These are phyloP conservation scores for Chlamydomonas schloesseri DNA, from an alignment of 139 green algal genomes.

Conservation along the genomic window DNA sequence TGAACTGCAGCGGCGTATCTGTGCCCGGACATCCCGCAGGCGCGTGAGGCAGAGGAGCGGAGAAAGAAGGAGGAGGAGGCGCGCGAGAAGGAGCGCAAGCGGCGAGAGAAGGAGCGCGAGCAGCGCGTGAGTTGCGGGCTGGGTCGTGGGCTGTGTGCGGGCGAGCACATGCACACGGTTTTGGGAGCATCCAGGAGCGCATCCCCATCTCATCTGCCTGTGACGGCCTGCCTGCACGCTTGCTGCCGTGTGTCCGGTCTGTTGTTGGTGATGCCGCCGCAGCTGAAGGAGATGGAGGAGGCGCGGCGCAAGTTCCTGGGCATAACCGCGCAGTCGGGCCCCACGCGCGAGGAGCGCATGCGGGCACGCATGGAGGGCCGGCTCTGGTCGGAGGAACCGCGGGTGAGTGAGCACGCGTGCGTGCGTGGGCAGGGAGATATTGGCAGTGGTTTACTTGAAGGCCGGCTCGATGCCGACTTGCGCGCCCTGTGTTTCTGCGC, in stretches of 20 bases:
- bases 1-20: no score
- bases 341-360: slow-evolving; percentile 51
- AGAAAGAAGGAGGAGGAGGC: slow-evolving; percentile 33
- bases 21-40: not conserved
- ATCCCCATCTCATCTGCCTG: no score
- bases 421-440: no score
- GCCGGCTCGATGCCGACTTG: no score
- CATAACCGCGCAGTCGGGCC: not conserved
- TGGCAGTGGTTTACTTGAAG: no score
- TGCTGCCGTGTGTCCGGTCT: no score
- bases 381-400: slow-evolving; percentile 6
- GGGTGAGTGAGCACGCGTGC: not conserved
- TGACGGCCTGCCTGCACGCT: no score
- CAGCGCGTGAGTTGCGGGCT: not conserved
- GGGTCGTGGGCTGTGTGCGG: no score
- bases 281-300: slow-evolving; percentile 37
- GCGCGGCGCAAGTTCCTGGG: slow-evolving; percentile 33
- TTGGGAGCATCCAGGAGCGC: no score
- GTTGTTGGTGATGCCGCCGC: no score
- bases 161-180: no score
- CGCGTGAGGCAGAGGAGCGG: not conserved
- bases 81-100: not conserved
- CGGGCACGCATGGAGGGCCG: not conserved
- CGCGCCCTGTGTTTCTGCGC: no score
- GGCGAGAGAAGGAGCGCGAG: slow-evolving; percentile 41